Evolutionary conservation across 1,284 basidiomycete species (phyloP).

Genomic region (Schizophyllum amplum): DNA sequence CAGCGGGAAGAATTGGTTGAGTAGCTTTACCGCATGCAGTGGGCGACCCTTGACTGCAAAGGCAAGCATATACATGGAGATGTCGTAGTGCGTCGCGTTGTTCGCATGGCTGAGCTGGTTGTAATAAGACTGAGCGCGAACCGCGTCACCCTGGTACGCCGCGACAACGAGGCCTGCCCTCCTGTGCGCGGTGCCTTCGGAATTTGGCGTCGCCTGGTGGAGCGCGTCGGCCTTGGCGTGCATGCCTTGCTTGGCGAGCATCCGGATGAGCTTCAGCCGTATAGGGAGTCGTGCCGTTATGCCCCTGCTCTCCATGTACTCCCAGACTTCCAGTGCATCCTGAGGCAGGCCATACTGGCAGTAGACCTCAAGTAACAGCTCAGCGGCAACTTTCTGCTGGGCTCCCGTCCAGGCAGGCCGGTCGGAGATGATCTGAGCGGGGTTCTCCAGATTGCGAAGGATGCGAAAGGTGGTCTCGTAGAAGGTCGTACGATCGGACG

Average conservation of each 20-base stretch:
- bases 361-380: constrained; percentile 34
- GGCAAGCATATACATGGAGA: constrained; percentile 42
- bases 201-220: constrained; percentile 22
- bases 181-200: constrained; percentile 20
- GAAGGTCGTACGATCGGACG: too few species aligned
- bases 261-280: constrained; percentile 32
- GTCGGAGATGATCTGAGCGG: constrained; percentile 26
- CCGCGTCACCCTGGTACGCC: constrained; percentile 41
- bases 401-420: constrained; percentile 18
- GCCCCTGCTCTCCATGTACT: constrained; percentile 30
- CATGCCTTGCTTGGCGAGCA: constrained; percentile 32
- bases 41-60: constrained; percentile 39
- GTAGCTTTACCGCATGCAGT: constrained; percentile 38
- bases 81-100: constrained; percentile 23
- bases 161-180: constrained; percentile 43
- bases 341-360: constrained; percentile 23
- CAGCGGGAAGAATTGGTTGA: constrained; percentile 45
- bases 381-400: constrained; percentile 24
- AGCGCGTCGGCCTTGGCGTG: constrained; percentile 38
- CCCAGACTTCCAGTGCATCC: constrained; percentile 35
- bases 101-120: constrained; percentile 24
- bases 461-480: constrained; percentile 23
- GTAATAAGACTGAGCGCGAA: constrained; percentile 36
- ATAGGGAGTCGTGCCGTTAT: constrained; percentile 22
- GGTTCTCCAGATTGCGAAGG: constrained; percentile 25